A percentile compares a stretch with the other conserved stretches of the same genome.
These are phyloP conservation scores for Beauveria varroae DNA, from an alignment of 2,329 filamentous ascomycete species.

Conservation along the genomic window DNA sequence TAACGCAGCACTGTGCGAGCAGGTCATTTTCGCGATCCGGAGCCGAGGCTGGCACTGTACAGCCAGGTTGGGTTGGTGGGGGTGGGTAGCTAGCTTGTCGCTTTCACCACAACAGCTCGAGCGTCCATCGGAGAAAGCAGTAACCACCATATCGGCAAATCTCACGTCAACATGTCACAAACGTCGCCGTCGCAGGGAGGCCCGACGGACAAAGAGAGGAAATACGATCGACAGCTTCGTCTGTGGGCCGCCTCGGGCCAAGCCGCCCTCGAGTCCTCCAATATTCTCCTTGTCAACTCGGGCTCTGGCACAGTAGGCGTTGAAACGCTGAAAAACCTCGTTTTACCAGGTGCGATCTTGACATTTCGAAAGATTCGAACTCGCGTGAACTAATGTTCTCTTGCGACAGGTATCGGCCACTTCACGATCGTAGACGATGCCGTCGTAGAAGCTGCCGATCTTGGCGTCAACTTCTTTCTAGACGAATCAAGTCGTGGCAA, in stretches of 20 bases:
- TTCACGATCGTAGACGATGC: slow-evolving; percentile 86
- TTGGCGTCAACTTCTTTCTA: slow-evolving; percentile 96
- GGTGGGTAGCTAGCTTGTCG: neutral
- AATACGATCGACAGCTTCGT: slow-evolving; percentile 91
- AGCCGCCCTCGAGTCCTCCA: slow-evolving; percentile 79
- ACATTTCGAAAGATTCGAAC: neutral
- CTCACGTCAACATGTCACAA: slow-evolving; percentile 19
- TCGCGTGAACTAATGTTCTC: neutral
- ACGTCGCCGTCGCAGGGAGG: slow-evolving; percentile 34
- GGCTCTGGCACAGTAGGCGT: slow-evolving; percentile 80
- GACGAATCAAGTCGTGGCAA: slow-evolving; percentile 71
- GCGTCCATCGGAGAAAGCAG: neutral
- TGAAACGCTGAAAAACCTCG: slow-evolving; percentile 94
- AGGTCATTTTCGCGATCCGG: too few species aligned
- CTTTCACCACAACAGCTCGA: neutral
- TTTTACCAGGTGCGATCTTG: slow-evolving; percentile 62
- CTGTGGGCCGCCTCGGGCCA: slow-evolving; percentile 93
- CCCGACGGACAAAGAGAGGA: slow-evolving; percentile 58
- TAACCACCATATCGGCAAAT: neutral
- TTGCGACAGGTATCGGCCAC: slow-evolving; percentile 64
- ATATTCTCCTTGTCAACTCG: slow-evolving; percentile 85
- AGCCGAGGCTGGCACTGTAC: slow-evolving; percentile 1
- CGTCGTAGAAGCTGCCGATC: slow-evolving; percentile 68
- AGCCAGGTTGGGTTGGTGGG: neutral
- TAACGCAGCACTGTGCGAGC: neutral